Evolutionary conservation across 164 flowering plant species (phyloP).

Genomic region (Magnolia officinalis): DNA sequence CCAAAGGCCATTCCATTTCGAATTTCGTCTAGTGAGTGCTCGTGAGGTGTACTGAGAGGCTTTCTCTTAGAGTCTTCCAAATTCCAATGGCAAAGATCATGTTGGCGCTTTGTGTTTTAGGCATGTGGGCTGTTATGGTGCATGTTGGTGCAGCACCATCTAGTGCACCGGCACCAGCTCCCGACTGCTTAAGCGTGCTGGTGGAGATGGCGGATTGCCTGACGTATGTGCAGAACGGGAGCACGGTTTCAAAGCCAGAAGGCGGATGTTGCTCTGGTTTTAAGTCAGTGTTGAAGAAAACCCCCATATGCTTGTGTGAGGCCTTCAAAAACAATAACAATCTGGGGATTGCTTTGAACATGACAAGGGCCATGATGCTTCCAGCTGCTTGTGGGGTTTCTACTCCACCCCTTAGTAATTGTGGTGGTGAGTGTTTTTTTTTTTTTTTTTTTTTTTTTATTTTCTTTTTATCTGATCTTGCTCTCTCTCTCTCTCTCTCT

Average conservation of each 20-base stretch:
- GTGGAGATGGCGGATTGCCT: conserved; percentile 47
- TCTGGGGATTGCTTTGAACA: conserved; percentile 42
- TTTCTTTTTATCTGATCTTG: too few relatives aligned
- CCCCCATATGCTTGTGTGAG: conserved; percentile 44
- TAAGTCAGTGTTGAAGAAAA: conserved; percentile 38
- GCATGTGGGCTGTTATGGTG: not conserved
- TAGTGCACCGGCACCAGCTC: conserved; percentile 31
- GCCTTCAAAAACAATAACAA: conserved; percentile 41
- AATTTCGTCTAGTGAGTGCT: too few relatives aligned
- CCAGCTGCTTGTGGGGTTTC: conserved; percentile 50
- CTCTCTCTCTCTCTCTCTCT: not conserved
- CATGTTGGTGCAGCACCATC: not conserved
- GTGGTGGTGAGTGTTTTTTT: conserved; percentile 29
- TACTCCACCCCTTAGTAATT: conserved; percentile 37
- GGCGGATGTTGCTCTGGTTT: conserved; percentile 48
- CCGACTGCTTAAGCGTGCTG: conserved; percentile 38
- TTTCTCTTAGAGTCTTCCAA: not conserved
- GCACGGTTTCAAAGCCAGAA: conserved; percentile 38
- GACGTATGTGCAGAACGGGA: conserved; percentile 39
- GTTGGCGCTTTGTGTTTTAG: conserved; percentile 1
- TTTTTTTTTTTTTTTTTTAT: not conserved
- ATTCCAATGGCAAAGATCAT: conserved; percentile 2
- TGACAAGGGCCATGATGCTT: conserved; percentile 44
- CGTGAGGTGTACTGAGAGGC: too few relatives aligned
- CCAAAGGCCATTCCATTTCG: too few relatives aligned